Percentiles rank a stretch among this genome's conserved stretches.
These are phyloP conservation scores for Thraustochytrium striatum DNA, from an alignment of 352 stramenopile species.

Conservation along the genomic window DNA sequence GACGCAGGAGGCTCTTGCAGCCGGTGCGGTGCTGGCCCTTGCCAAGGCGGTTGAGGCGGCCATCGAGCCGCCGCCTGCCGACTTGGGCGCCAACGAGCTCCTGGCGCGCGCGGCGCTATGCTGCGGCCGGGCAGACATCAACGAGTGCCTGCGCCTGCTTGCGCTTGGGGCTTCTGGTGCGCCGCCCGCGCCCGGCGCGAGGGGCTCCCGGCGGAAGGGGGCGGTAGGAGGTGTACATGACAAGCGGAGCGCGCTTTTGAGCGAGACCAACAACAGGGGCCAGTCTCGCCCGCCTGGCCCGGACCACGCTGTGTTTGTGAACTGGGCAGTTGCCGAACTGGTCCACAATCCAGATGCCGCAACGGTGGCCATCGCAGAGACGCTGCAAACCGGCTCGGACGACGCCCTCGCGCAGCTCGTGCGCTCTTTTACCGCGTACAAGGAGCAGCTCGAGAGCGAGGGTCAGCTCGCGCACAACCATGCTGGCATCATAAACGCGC, in stretches of 20 bases:
- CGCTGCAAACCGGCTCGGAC: too few relatives aligned
- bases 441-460: too few relatives aligned
- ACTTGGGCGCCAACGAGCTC: neutral
- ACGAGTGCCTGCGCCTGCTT: neutral
- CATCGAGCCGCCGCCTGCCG: too few relatives aligned
- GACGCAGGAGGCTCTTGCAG: neutral
- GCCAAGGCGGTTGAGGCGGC: neutral
- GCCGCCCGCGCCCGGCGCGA: neutral
- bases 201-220: too few relatives aligned
- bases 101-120: neutral
- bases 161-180: neutral
- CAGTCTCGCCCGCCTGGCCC: neutral
- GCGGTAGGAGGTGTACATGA: neutral
- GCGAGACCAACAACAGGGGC: neutral
- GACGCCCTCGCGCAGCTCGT: too few relatives aligned
- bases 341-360: neutral
- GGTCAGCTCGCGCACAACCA: too few relatives aligned
- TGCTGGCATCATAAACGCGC: too few relatives aligned
- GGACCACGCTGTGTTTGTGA: neutral
- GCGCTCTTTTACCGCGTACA: too few relatives aligned
- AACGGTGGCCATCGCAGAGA: neutral
- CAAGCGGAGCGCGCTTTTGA: neutral
- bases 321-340: slow-evolving; percentile 19
- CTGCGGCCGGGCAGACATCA: too few relatives aligned
- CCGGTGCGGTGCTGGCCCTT: neutral